Percentiles rank a stretch among this genome's conserved stretches.
phyloP scores from a whole-genome alignment of 2,329 filamentous ascomycete genomes.

The Neopestalotiopsis sp. region DNA sequence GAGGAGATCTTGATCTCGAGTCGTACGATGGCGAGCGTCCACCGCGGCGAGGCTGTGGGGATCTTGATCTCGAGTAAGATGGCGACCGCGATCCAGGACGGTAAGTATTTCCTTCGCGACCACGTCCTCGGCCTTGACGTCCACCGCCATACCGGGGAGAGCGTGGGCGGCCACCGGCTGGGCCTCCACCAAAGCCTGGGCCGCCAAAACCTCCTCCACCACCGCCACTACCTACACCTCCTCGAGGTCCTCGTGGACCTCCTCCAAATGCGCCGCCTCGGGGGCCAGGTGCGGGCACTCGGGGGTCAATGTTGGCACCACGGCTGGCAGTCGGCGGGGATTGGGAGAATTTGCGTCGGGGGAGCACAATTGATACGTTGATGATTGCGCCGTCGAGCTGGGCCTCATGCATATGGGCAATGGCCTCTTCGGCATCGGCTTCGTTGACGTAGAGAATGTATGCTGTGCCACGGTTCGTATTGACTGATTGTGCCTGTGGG shows the following conservation, averaged over 20 bases:
- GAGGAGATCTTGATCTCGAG: constrained; percentile 50
- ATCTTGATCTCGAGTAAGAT: constrained; percentile 41
- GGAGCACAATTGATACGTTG: constrained; percentile 87
- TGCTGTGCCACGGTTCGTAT: constrained; percentile 79
- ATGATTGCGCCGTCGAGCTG: constrained; percentile 84
- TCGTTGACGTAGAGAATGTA: constrained; percentile 22
- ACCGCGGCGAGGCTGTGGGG: constrained; percentile 38
- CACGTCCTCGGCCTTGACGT: constrained; percentile 35
- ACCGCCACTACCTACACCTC: constrained; percentile 22
- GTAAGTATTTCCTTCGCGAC: constrained; percentile 57
- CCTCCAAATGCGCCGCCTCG: constrained; percentile 15
- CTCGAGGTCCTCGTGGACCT: constrained; percentile 26
- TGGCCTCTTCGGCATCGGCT: constrained; percentile 60
- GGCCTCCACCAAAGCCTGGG: constrained; percentile 24
- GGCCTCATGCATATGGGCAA: constrained; percentile 98
- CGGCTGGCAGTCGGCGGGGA: constrained; percentile 75
- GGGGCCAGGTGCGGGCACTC: constrained; percentile 47
- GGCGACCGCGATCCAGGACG: constrained; percentile 60
- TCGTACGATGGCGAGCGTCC: constrained; percentile 52
- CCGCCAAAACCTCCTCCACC: constrained; percentile 20
- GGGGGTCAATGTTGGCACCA: constrained; percentile 63
- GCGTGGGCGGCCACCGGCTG: constrained; percentile 19
- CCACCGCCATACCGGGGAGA: constrained; percentile 32
- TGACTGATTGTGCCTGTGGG: constrained; percentile 57
- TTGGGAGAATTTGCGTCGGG: constrained; percentile 80